Percentiles rank a stretch among this genome's conserved stretches.
phyloP scores from a whole-genome alignment of 2,329 filamentous ascomycete species.

The Hypoxylon rubiginosum region DNA sequence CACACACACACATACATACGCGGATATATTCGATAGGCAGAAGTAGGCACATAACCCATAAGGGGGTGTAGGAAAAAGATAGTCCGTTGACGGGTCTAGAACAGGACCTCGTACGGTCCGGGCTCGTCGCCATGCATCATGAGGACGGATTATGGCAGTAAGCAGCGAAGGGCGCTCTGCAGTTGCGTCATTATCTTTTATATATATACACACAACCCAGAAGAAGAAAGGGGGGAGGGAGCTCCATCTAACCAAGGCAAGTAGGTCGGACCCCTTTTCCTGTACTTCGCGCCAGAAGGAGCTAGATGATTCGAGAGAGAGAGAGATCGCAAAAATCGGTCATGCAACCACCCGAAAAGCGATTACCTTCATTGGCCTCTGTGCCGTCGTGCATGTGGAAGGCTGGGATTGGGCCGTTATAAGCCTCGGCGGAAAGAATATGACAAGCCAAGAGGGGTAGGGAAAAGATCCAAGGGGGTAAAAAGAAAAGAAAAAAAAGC shows the following conservation, averaged over 20 bases:
- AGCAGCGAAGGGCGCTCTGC: constrained; percentile 22
- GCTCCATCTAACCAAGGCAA: constrained; percentile 13
- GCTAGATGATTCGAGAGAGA: constrained; percentile 41
- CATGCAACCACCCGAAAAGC: constrained; percentile 38
- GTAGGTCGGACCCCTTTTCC: not conserved
- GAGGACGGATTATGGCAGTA: not conserved
- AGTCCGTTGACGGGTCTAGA: constrained; percentile 25
- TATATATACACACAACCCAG: constrained; percentile 4
- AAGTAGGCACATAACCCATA: constrained; percentile 8
- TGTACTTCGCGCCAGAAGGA: constrained; percentile 9
- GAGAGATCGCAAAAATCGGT: constrained; percentile 24
- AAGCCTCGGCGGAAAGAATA: constrained; percentile 31
- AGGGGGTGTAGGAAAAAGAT: constrained; percentile 13
- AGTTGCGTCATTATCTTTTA: constrained; percentile 35
- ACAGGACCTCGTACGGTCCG: constrained; percentile 19
- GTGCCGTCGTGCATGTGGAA: constrained; percentile 38
- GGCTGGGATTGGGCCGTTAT: constrained; percentile 35
- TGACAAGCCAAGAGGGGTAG: not conserved
- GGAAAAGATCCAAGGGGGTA: constrained; percentile 3
- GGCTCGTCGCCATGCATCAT: constrained; percentile 14
- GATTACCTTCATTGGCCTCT: constrained; percentile 33
- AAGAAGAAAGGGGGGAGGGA: not conserved
- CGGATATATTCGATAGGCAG: constrained; percentile 18
- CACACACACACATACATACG: not conserved
- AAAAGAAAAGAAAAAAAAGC: constrained; percentile 14